Percentiles rank a stretch among this genome's conserved stretches.
Conservation (phyloP, 2,329 filamentous ascomycete genomes). For the Colletotrichum abscissum region DNA sequence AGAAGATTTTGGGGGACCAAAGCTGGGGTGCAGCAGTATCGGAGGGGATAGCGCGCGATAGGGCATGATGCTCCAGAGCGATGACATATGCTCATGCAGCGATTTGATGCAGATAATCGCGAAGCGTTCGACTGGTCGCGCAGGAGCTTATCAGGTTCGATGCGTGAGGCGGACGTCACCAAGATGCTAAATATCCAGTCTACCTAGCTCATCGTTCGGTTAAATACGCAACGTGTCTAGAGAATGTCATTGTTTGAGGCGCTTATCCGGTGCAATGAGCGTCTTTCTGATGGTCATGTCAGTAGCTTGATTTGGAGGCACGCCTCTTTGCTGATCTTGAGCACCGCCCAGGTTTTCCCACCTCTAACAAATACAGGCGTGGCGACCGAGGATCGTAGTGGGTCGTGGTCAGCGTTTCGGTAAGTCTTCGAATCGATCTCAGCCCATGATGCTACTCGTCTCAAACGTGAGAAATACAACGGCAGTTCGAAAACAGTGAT, state of each 20-base stretch:
- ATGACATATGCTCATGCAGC: conserved; percentile 5
- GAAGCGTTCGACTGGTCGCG: background rate
- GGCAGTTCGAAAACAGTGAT: background rate
- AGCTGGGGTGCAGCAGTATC: conserved; percentile 18
- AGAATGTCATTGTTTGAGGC: background rate
- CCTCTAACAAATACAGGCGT: conserved; percentile 1
- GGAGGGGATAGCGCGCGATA: background rate
- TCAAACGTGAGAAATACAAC: background rate
- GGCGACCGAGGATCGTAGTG: conserved; percentile 2
- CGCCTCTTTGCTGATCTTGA: conserved; percentile 17
- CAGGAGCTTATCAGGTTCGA: background rate
- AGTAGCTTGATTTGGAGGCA: conserved; percentile 1
- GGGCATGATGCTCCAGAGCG: background rate
- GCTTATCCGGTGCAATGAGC: conserved; percentile 1
- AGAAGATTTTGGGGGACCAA: background rate
- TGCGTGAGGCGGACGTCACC: background rate
- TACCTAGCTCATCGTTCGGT: background rate
- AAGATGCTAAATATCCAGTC: background rate
- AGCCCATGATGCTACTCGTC: background rate
- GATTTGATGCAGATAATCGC: background rate
- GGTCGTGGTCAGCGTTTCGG: conserved; percentile 6
- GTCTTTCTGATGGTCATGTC: background rate
- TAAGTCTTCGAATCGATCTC: conserved; percentile 3
- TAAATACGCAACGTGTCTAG: background rate
- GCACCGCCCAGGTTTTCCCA: conserved; percentile 7